Conservation (phyloP, 768 basidiomycete genomes). For the Phallus indusiatus region DNA sequence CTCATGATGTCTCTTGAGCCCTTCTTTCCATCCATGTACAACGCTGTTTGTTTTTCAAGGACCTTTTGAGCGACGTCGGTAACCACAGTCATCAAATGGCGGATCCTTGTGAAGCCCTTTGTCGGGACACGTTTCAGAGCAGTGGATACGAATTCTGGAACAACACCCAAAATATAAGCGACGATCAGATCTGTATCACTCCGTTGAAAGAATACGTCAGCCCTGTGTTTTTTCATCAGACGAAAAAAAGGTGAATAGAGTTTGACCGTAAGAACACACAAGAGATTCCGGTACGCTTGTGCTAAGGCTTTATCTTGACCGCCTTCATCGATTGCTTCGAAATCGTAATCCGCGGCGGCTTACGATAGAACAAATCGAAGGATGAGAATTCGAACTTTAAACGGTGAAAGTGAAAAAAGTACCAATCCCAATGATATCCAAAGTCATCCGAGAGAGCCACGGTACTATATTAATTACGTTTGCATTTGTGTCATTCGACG, state of each 20-base stretch:
- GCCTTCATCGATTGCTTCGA: constrained; percentile 12
- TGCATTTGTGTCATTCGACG: background rate
- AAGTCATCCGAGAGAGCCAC: constrained; percentile 30
- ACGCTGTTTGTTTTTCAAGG: constrained; percentile 18
- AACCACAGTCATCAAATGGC: constrained; percentile 17
- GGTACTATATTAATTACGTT: constrained; percentile 26
- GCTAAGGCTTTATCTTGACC: background rate
- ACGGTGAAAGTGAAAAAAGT: background rate
- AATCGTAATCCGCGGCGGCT: constrained; percentile 19
- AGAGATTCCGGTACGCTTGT: background rate
- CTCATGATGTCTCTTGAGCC: constrained; percentile 25
- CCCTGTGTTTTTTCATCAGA: background rate
- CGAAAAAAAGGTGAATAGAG: background rate
- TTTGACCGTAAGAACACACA: background rate
- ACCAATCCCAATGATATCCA: constrained; percentile 32
- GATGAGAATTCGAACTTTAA: background rate
- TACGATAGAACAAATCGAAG: background rate
- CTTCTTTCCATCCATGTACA: constrained; percentile 11
- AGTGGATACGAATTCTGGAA: constrained; percentile 19
- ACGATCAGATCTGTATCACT: constrained; percentile 15
- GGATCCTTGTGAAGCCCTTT: constrained; percentile 22
- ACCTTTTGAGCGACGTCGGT: constrained; percentile 16
- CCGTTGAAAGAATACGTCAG: background rate
- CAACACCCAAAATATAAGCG: constrained; percentile 20
- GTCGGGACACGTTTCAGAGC: constrained; percentile 22